Evolutionary conservation across 768 basidiomycete species (phyloP), one percentile per base, ranked within the genome.

Genomic region (Naganishia vaughanmartiniae): DNA sequence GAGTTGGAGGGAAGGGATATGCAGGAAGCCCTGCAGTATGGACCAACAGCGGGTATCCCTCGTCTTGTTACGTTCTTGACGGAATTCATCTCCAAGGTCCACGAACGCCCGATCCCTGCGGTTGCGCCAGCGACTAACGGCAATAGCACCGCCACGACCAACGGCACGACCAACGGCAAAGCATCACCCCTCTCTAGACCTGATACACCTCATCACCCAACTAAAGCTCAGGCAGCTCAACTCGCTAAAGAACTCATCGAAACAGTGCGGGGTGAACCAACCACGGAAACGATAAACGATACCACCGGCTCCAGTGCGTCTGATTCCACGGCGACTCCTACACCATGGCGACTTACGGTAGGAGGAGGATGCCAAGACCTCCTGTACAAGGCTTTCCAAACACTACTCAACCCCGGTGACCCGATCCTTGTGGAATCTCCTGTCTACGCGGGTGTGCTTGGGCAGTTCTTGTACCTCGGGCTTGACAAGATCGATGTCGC

Each of bases 291-390:
- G 7, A 66, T 66, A 15, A 67, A 66, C 31, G 70, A 65, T 42
- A 65, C 46, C 21, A 48, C 54, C 14, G 70, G 65, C 4, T 7
- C 30, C 2, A 42, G 34, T 9, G 10, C 39, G 4, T 2, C 65
- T 21, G 30, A 42, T 30, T 45, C 9, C 14, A 33, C n/a, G 26
- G 39, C 83, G 1, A 87, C 86, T 74, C 88, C 87, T 9, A 53
- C 63, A 9, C 68, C 69, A 7, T 98, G 93, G 93, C 83, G 84
- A 53, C 79, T 93, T 12, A 88, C 87, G 51, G 83, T 96, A 12
- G 92, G 93, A 1, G 84, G 85, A 48, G 94, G 94, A 14, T 91
- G 90, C 54, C 94, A 96, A 81, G 93, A 96, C 83, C 78, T 92
- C 73, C 86, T 97, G 60, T 89, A 85, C 83, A 96, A 95, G 91